Conservation (phyloP, 495 filamentous ascomycete genomes). For the Hypoxylon trugodes region DNA sequence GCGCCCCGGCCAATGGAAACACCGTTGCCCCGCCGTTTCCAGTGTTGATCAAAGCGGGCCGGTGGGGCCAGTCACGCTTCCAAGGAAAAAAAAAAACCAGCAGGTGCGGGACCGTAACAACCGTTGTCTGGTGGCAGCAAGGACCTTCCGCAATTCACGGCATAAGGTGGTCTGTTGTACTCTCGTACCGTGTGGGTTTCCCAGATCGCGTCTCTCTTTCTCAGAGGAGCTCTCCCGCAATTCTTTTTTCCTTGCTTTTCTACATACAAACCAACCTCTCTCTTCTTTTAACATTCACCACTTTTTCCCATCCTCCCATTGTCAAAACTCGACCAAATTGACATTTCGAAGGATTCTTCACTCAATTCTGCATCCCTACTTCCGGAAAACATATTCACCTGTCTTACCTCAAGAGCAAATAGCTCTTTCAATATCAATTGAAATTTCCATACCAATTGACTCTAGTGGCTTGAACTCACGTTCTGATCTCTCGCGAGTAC, state of each 20-base stretch:
- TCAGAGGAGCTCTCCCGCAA: conserved; percentile 5
- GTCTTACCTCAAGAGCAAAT: conserved; percentile 30
- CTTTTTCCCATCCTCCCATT: conserved; percentile 5
- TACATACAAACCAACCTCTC: conserved; percentile 11
- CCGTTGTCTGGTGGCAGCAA: conserved; percentile 19
- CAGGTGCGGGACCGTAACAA: conserved; percentile 28
- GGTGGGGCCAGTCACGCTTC: conserved; percentile 34
- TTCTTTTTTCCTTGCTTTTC: conserved; percentile 6
- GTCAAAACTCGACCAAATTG: background rate
- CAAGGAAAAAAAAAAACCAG: conserved; percentile 33
- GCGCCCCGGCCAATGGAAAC: conserved; percentile 48
- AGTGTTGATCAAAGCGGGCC: conserved; percentile 52
- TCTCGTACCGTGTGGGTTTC: conserved; percentile 30
- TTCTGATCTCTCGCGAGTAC: conserved; percentile 6
- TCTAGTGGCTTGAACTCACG: conserved; percentile 12
- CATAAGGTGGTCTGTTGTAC: conserved; percentile 28
- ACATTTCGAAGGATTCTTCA: conserved; percentile 40
- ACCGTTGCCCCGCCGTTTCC: conserved; percentile 59
- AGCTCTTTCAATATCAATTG: conserved; percentile 25
- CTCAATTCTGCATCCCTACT: conserved; percentile 32
- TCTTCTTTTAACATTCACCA: background rate
- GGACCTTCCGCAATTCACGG: too few relatives aligned
- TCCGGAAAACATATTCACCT: conserved; percentile 1
- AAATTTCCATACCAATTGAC: conserved; percentile 19
- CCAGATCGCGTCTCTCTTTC: conserved; percentile 29